Evolutionary conservation across 2,329 filamentous ascomycete species (phyloP).

Genomic region (Ophiostoma montium): DNA sequence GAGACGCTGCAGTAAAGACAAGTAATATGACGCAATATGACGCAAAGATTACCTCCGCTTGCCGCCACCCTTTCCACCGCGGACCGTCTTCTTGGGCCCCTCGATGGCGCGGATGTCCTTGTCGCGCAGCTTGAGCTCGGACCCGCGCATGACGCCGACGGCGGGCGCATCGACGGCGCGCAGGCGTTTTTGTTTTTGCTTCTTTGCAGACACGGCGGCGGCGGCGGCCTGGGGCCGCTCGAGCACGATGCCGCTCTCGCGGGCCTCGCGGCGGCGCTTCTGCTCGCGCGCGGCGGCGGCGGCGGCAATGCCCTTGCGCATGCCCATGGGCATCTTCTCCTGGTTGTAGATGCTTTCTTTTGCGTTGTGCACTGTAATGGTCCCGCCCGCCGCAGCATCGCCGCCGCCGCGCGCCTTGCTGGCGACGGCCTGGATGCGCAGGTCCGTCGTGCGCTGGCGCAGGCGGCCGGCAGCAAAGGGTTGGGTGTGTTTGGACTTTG

Average conservation of each 20-base stretch:
- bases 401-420: constrained; percentile 42
- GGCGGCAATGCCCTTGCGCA: constrained; percentile 68
- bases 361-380: constrained; percentile 60
- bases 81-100: constrained; percentile 26
- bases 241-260: constrained; percentile 80
- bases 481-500: constrained; percentile 17
- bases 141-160: constrained; percentile 67
- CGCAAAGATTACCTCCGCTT: constrained; percentile 13
- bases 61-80: constrained; percentile 14
- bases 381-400: constrained; percentile 29
- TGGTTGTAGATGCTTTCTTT: constrained; percentile 53
- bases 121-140: constrained; percentile 64
- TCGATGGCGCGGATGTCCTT: constrained; percentile 62
- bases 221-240: constrained; percentile 41
- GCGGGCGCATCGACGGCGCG: constrained; percentile 53
- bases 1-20: too few species aligned
- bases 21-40: too few species aligned
- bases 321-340: constrained; percentile 76
- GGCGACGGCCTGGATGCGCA: constrained; percentile 70
- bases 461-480: constrained; percentile 49
- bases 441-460: constrained; percentile 67
- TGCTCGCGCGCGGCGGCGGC: constrained; percentile 53
- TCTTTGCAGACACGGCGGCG: constrained; percentile 18
- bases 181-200: constrained; percentile 25
- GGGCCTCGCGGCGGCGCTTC: constrained; percentile 62